These are phyloP conservation scores for Eucalyptus microcorys DNA, from an alignment of 345 rosid species.

Conservation along the genomic window DNA sequence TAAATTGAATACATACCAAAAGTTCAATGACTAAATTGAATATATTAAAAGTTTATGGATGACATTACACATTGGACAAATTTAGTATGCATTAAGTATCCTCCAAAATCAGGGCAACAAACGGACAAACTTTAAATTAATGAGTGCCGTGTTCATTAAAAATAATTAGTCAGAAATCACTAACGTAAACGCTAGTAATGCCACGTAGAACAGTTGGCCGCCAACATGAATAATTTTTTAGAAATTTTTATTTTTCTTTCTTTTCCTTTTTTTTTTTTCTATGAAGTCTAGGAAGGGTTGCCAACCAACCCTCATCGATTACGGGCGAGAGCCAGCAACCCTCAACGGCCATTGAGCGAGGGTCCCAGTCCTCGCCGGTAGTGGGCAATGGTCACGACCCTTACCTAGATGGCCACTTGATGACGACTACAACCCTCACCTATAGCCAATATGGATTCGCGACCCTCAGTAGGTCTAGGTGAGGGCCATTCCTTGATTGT, in stretches of 20 bases:
- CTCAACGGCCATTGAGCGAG: neutral
- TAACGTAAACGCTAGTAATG: no score
- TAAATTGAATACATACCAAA: no score
- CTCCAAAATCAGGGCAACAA: neutral
- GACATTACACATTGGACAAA: neutral
- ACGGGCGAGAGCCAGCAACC: neutral
- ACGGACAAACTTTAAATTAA: neutral
- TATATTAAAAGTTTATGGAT: no score
- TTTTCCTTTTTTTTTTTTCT: no score
- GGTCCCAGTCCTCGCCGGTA: accelerated
- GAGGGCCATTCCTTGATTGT: neutral
- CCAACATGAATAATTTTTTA: neutral
- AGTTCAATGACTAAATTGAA: neutral
- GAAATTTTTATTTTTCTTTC: no score
- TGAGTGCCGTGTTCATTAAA: neutral
- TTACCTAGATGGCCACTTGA: neutral
- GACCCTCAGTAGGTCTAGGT: neutral
- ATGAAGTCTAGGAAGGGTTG: neutral
- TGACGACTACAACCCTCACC: neutral
- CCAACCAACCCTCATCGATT: neutral
- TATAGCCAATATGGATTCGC: neutral
- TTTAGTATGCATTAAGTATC: neutral
- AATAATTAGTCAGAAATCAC: neutral
- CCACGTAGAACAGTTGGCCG: accelerated
- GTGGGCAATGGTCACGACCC: accelerated